Conservation (phyloP, 2,329 filamentous ascomycete species). For the Fusarium multiceps region DNA sequence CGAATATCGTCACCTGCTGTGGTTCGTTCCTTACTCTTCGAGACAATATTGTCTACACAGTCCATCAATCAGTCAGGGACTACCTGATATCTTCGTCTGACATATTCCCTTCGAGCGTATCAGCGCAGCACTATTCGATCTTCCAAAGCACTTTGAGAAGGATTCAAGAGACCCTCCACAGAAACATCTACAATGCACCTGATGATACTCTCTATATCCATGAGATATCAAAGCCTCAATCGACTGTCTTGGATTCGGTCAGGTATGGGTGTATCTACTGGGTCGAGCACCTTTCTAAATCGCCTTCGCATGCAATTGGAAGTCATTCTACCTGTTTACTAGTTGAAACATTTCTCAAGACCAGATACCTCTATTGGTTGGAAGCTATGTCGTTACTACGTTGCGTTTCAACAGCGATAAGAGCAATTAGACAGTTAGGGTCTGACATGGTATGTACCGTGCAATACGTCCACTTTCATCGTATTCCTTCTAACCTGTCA, state of each 20-base stretch:
- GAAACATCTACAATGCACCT: not conserved
- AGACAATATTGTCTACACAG: not conserved
- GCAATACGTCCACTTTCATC: fast-evolving
- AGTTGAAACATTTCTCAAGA: fast-evolving
- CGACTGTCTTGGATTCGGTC: fast-evolving
- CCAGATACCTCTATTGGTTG: not conserved
- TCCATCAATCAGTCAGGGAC: not conserved
- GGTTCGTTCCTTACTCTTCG: not conserved
- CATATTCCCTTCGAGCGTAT: fast-evolving
- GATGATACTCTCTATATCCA: not conserved
- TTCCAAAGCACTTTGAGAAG: not conserved
- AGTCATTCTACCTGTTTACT: fast-evolving
- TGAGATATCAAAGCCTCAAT: not conserved
- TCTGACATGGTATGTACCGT: fast-evolving
- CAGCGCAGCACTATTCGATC: not conserved
- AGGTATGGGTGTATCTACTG: not conserved
- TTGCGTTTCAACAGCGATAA: not conserved
- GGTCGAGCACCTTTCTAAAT: not conserved
- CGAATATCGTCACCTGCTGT: not conserved
- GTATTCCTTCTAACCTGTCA: too few species aligned
- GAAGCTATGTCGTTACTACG: not conserved
- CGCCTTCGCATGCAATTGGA: fast-evolving
- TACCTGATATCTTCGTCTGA: not conserved
- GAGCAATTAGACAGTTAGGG: fast-evolving
- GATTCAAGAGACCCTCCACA: not conserved